Base-by-base conservation (phyloP, 495 filamentous ascomycete genomes). In the Coniosporium apollinis region DNA sequence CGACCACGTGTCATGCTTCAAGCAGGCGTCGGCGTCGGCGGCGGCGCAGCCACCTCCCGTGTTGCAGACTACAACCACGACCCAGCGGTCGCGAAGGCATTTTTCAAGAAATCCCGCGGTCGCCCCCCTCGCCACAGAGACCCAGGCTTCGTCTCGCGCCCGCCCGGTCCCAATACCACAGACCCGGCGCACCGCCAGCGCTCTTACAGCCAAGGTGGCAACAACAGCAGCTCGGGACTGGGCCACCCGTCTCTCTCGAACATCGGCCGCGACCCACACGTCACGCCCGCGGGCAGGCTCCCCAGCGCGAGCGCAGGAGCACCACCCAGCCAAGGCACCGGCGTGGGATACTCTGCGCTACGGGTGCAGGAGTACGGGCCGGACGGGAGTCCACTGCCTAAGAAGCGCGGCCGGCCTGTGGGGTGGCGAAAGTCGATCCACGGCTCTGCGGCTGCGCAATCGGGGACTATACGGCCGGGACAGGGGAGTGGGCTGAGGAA, bases 361-460 rank as follows among this genome's bases (percentile, higher is more conserved):
- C 44, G 48, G 4, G 34, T 22, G 13, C 34, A 22, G 3, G 37
- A 38, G 21, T 28, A 36, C 17, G 37, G 33, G 5, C 31, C 39
- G 19, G 45, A 55, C 19, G 47, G 52, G 2, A 38, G 41, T 9
- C 52, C 50, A 3, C 7, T 50, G 4, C 46, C 44, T 6, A 61
- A 56, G 42, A 61, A 56, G 50, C 47, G 50, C 38, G 57, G 57
- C 25, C 48, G 57, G 8, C 57, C 57, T 3, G 45, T 59, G 22
- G 56, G 56, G 6, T 61, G 57, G 57, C 44, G 52, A 7, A 61
- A 59, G 34, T 17, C 25, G 15, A 49, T 56, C 26, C 55, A 58
- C 26, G 48, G 51, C 9, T 42, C 39, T 10, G 28, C 36, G 7
- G 34, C 34, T n/a, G n/a, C n/a, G n/a, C n/a, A n/a, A n/a, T n/a